Conservation (phyloP, 257 asterid genomes). For the Solanum medicagineum region DNA sequence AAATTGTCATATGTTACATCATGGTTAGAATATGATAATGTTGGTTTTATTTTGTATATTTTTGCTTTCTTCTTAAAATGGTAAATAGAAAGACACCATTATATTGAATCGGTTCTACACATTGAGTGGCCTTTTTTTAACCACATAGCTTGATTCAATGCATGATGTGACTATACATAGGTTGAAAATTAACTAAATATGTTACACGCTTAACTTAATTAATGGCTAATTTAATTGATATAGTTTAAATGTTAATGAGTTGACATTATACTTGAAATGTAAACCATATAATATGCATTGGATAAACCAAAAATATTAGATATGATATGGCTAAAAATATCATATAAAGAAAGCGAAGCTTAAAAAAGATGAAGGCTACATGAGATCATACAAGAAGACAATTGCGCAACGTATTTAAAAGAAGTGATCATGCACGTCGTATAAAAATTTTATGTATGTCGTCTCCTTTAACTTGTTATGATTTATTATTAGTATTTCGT, state of each 20-base stretch:
- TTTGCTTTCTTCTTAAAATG: background rate
- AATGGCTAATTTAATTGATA: background rate
- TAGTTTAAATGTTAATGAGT: background rate
- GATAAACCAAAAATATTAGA: background rate
- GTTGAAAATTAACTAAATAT: background rate
- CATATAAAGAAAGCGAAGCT: background rate
- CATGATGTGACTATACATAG: background rate
- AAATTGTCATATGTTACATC: background rate
- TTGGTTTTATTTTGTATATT: background rate
- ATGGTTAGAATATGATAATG: background rate
- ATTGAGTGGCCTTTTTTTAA: background rate
- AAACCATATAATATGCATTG: background rate
- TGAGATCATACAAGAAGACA: background rate
- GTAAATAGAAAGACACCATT: background rate
- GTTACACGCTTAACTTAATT: background rate
- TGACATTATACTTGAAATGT: background rate
- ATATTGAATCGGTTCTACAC: background rate
- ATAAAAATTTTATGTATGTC: background rate
- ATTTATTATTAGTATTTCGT: background rate
- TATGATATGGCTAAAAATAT: background rate
- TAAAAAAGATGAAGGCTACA: background rate
- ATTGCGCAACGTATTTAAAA: background rate
- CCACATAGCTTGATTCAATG: background rate
- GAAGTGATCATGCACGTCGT: background rate
- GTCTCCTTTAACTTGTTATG: background rate